These are phyloP conservation scores for Dipteronia dyeriana DNA, from an alignment of 345 rosid genomes.

Conservation along the genomic window DNA sequence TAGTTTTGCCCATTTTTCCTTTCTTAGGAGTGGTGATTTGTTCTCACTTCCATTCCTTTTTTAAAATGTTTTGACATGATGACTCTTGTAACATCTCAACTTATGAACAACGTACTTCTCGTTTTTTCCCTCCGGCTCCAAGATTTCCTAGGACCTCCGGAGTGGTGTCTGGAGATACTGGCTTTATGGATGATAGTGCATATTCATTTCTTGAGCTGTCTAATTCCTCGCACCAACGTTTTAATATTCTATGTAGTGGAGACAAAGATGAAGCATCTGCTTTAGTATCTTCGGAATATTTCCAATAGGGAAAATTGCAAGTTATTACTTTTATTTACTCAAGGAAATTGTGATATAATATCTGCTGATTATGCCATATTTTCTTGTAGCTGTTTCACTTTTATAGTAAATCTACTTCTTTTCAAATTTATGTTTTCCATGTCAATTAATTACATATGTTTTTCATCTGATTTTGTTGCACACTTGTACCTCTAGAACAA, in stretches of 20 bases:
- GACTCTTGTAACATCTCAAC: constrained; percentile 38
- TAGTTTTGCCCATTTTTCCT: not conserved
- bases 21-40: not conserved
- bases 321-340: constrained; percentile 37
- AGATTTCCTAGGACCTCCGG: constrained; percentile 81
- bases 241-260: constrained; percentile 87
- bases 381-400: not conserved
- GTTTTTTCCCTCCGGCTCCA: constrained; percentile 91
- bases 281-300: constrained; percentile 92
- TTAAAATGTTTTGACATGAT: constrained; percentile 44
- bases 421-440: not conserved
- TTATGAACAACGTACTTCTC: constrained; percentile 83
- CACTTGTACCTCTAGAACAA: constrained; percentile 25
- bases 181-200: constrained; percentile 76
- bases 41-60: constrained; percentile 6
- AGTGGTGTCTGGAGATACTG: constrained; percentile 76
- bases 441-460: constrained; percentile 18
- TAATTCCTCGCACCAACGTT: constrained; percentile 70
- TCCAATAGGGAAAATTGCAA: constrained; percentile 87
- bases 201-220: constrained; percentile 84
- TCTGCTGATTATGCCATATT: not conserved
- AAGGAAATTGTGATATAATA: not conserved
- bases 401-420: not conserved
- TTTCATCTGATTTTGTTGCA: constrained; percentile 16
- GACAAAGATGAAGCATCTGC: constrained; percentile 78